These are phyloP conservation scores for Haplosporangium sp. DNA, from an alignment of 371 early-diverging fungal genomes.

Conservation along the genomic window DNA sequence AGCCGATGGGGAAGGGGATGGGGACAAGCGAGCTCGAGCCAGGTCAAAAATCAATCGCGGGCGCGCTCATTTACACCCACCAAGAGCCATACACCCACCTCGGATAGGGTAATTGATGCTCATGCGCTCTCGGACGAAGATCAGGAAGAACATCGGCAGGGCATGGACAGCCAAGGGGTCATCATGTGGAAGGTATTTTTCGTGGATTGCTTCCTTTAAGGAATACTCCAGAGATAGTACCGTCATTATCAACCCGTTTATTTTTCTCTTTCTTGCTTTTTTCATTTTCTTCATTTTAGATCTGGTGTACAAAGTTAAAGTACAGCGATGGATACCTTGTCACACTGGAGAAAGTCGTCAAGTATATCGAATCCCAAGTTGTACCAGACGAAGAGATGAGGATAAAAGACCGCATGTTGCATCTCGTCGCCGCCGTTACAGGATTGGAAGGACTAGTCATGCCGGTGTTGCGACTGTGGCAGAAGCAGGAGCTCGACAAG, in stretches of 20 bases:
- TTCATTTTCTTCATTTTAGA: not conserved
- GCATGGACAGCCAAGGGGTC: too few species aligned
- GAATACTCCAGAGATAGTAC: not conserved
- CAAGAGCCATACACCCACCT: too few species aligned
- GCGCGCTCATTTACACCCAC: too few species aligned
- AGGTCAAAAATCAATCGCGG: too few species aligned
- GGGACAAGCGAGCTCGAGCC: too few species aligned
- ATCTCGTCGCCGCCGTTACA: not conserved
- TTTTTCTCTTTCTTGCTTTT: not conserved
- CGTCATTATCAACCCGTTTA: not conserved
- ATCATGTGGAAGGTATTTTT: too few species aligned
- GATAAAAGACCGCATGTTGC: not conserved
- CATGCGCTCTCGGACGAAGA: too few species aligned
- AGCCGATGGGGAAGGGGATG: too few species aligned
- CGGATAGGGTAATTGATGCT: too few species aligned
- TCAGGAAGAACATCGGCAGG: too few species aligned
- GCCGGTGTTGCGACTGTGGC: slow-evolving; percentile 1
- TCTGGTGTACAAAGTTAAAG: not conserved
- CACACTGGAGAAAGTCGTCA: slow-evolving; percentile 3
- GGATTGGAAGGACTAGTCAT: not conserved
- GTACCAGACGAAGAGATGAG: not conserved
- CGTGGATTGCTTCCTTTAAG: too few species aligned
- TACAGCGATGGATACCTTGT: slow-evolving; percentile 11
- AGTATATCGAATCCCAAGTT: not conserved
- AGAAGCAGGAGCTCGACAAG: not conserved